These are phyloP conservation scores for Brassica nigra DNA, from an alignment of 345 rosid species.

Conservation along the genomic window DNA sequence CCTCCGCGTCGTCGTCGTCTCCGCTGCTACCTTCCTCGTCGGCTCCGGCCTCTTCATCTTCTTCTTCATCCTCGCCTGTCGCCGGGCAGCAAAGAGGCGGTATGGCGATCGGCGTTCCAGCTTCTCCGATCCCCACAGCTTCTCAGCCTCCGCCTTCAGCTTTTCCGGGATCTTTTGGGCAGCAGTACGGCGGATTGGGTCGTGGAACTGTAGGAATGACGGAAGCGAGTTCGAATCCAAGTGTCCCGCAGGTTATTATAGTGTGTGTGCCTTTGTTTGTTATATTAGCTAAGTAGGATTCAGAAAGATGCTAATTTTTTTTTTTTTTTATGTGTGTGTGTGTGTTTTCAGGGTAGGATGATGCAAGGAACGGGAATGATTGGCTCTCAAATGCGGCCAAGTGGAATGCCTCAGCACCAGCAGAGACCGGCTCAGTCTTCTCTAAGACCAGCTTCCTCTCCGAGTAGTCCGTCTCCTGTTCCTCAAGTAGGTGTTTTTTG, in stretches of 20 bases:
- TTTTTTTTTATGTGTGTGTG: not conserved
- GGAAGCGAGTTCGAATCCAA: conserved; percentile 51
- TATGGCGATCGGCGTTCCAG: conserved; percentile 72
- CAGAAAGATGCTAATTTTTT: not conserved
- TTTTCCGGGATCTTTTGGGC: conserved; percentile 69
- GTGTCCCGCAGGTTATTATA: conserved; percentile 52
- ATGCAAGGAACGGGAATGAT: conserved; percentile 71
- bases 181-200: conserved; percentile 59
- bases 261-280: not conserved
- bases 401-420: conserved; percentile 73
- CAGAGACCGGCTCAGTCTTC: conserved; percentile 76
- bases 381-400: conserved; percentile 67
- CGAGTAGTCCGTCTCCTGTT: conserved; percentile 55
- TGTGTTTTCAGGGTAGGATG: conserved; percentile 50
- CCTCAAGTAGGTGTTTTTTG: conserved; percentile 57
- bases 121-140: conserved; percentile 47
- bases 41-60: conserved; percentile 43
- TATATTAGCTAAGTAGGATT: not conserved
- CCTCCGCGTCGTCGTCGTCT: conserved; percentile 37
- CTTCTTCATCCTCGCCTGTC: conserved; percentile 43
- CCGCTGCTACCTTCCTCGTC: conserved; percentile 40
- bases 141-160: conserved; percentile 56
- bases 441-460: conserved; percentile 59
- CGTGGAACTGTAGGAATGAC: conserved; percentile 52
- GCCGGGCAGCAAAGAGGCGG: conserved; percentile 56